Percentiles rank a stretch among this genome's conserved stretches.
These are phyloP conservation scores for Hevea brasiliensis DNA, from an alignment of 345 rosid genomes.

Conservation along the genomic window DNA sequence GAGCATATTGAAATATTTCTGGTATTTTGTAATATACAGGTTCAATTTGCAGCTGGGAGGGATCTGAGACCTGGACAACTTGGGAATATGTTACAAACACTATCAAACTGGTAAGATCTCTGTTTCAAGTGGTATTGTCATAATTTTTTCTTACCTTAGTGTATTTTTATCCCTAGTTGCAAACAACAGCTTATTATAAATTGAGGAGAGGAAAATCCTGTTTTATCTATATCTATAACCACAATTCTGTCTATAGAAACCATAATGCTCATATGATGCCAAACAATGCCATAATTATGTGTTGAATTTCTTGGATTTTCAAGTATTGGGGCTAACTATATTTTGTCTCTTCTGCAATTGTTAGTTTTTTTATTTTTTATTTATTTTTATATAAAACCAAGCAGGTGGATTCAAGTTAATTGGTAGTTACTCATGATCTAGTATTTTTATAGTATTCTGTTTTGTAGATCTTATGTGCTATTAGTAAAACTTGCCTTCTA, in stretches of 20 bases:
- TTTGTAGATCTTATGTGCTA: neutral
- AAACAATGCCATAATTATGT: neutral
- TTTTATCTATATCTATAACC: neutral
- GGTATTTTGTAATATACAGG: constrained; percentile 45
- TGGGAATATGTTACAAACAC: constrained; percentile 76
- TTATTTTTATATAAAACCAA: no score
- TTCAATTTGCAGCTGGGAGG: constrained; percentile 95
- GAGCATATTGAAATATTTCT: neutral
- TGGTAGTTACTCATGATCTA: neutral
- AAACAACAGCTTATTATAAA: neutral
- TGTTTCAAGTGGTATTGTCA: neutral
- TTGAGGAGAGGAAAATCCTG: neutral
- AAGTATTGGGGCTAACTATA: neutral
- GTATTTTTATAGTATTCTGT: neutral
- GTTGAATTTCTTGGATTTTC: neutral
- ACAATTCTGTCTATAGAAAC: neutral
- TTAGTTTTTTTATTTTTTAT: neutral
- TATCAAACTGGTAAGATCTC: constrained; percentile 74
- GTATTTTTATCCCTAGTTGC: neutral
- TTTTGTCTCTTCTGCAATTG: neutral
- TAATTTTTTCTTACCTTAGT: neutral
- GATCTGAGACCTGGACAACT: constrained; percentile 92
- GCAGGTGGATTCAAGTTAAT: neutral
- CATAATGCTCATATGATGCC: no score
- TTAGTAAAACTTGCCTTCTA: neutral